phyloP scores from a whole-genome alignment of 2,329 filamentous ascomycete genomes.

The Emergomyces africanus region DNA sequence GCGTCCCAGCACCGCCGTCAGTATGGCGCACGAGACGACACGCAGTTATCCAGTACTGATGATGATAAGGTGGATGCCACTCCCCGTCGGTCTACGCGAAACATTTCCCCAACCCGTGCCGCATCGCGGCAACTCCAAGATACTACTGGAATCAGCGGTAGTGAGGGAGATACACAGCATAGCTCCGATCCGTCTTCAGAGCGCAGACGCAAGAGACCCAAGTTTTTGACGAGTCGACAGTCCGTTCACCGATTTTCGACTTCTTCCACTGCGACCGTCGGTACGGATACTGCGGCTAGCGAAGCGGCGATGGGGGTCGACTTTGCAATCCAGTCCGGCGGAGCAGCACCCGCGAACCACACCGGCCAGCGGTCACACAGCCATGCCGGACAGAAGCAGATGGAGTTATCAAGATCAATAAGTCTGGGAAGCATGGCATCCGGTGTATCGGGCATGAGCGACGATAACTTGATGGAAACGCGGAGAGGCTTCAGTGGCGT shows the following conservation, averaged over 20 bases:
- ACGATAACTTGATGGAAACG: conserved; percentile 33
- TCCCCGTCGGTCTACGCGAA: conserved; percentile 3
- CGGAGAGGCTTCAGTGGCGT: conserved; percentile 29
- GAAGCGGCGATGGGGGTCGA: conserved; percentile 66
- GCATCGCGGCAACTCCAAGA: conserved; percentile 1
- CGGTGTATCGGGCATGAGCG: conserved; percentile 46
- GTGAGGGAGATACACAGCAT: conserved; percentile 14
- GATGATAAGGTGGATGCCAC: conserved; percentile 8
- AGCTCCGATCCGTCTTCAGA: conserved; percentile 12
- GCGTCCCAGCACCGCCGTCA: not conserved
- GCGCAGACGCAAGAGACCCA: conserved; percentile 36
- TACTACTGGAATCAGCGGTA: conserved; percentile 9
- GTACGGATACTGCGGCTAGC: conserved; percentile 50
- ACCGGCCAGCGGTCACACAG: conserved; percentile 12
- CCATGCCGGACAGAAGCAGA: conserved; percentile 31
- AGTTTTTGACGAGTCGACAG: conserved; percentile 43
- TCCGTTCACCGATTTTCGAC: conserved; percentile 46
- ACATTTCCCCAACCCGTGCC: conserved; percentile 2
- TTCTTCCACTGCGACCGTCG: conserved; percentile 42
- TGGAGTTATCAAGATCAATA: conserved; percentile 55
- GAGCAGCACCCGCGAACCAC: conserved; percentile 46
- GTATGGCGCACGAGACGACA: not conserved
- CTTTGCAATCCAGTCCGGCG: conserved; percentile 70
- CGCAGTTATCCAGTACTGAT: not conserved
- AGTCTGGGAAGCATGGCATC: conserved; percentile 87